These are phyloP conservation scores for Silene noctiflora DNA, from an alignment of 179 eudicot genomes.

Conservation along the genomic window DNA sequence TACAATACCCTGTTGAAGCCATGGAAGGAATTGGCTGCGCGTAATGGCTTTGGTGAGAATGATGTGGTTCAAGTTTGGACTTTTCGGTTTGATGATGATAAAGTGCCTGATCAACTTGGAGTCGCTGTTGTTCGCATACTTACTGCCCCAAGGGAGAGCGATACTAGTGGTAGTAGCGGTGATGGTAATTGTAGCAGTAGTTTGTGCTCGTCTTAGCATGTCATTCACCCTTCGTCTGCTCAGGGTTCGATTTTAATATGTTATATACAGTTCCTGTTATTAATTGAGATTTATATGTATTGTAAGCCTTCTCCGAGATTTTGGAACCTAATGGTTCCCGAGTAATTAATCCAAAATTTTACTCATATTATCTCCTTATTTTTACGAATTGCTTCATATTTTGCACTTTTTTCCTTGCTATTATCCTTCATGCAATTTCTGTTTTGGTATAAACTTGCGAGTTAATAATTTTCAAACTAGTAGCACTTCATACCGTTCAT, in stretches of 20 bases:
- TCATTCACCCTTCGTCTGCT: background rate
- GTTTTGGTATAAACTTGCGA: too few relatives aligned
- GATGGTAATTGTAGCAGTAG: background rate
- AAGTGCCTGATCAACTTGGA: background rate
- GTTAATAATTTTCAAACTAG: background rate
- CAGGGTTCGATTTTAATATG: background rate
- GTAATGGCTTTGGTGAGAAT: background rate
- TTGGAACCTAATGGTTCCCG: background rate
- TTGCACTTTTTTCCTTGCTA: background rate
- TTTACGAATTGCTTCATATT: background rate
- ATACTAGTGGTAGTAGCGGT: too few relatives aligned
- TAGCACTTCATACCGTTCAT: too few relatives aligned
- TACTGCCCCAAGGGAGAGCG: background rate
- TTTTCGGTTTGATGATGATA: background rate
- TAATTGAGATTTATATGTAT: background rate
- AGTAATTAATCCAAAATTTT: too few relatives aligned
- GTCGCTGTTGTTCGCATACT: background rate
- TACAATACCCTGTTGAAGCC: background rate
- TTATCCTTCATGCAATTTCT: too few relatives aligned
- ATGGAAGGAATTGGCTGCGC: background rate
- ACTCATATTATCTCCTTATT: background rate
- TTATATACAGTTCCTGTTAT: background rate
- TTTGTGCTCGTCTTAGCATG: background rate
- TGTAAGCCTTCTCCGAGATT: background rate
- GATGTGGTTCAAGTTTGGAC: constrained; percentile 8